Conservation (phyloP, 23 red algal species). For the Gracilariopsis chorda region DNA sequence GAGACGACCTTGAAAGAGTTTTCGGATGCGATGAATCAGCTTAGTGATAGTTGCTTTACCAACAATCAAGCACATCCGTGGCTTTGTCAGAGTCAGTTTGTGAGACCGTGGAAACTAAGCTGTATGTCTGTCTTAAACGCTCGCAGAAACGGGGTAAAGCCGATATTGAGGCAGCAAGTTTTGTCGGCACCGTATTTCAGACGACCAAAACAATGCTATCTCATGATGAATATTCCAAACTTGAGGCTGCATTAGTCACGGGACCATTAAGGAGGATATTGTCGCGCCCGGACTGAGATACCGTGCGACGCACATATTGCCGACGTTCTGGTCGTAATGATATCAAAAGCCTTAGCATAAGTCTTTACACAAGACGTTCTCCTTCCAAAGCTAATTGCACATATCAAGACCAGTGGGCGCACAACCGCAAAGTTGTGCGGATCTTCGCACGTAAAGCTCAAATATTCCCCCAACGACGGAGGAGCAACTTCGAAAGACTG, state of each 20-base stretch:
- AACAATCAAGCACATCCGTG: neutral
- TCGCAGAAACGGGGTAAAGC: slow-evolving; percentile 24
- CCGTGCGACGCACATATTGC: slow-evolving; percentile 21
- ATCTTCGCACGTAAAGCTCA: too few species aligned
- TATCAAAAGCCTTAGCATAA: slow-evolving; percentile 10
- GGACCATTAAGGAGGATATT: slow-evolving; percentile 2
- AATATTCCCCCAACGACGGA: too few species aligned
- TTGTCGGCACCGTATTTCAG: slow-evolving; percentile 4
- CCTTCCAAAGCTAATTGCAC: slow-evolving; percentile 28
- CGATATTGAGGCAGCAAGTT: neutral
- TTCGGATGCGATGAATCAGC: neutral
- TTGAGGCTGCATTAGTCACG: slow-evolving; percentile 3
- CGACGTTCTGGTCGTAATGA: slow-evolving; percentile 5
- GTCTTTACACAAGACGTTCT: slow-evolving; percentile 46
- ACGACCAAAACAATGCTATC: neutral
- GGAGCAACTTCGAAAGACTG: too few species aligned
- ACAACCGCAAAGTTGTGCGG: neutral
- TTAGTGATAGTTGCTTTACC: neutral
- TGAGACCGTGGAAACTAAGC: neutral
- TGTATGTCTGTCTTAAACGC: neutral
- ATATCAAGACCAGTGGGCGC: neutral
- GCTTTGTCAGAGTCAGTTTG: neutral
- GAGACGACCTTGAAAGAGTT: neutral
- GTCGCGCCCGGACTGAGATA: slow-evolving; percentile 16
- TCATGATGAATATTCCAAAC: neutral